Percentiles rank a stretch among this genome's conserved stretches.
Conservation (phyloP, 1,284 basidiomycete species). For the Hortiboletus rubellus region DNA sequence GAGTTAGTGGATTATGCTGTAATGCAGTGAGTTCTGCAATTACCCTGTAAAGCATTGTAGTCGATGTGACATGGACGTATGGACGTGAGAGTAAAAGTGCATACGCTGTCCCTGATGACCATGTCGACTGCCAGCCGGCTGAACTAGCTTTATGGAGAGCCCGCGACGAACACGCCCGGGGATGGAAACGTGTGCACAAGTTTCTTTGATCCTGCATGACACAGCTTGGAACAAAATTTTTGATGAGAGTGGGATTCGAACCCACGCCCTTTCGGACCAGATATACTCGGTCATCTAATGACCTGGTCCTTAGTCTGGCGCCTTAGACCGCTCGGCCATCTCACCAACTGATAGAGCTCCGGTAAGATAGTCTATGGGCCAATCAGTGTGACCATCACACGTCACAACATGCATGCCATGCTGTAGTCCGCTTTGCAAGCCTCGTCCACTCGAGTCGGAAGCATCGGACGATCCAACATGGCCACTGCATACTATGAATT, state of each 20-base stretch:
- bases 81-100: too few species aligned
- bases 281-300: slow-evolving; percentile 40
- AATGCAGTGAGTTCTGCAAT: too few species aligned
- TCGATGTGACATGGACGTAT: too few species aligned
- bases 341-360: slow-evolving; percentile 2
- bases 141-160: too few species aligned
- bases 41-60: too few species aligned
- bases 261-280: slow-evolving; percentile 65
- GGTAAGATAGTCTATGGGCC: rapidly evolving
- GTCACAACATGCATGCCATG: slow-evolving; percentile 20
- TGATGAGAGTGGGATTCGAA: slow-evolving; percentile 67
- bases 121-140: too few species aligned
- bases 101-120: too few species aligned
- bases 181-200: too few species aligned
- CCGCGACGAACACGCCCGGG: too few species aligned
- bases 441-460: slow-evolving; percentile 11
- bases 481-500: slow-evolving; percentile 88
- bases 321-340: slow-evolving; percentile 56
- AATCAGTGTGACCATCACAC: slow-evolving; percentile 21
- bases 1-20: too few species aligned
- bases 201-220: too few species aligned
- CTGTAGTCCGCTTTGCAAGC: slow-evolving; percentile 1
- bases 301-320: slow-evolving; percentile 61
- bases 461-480: slow-evolving; percentile 43
- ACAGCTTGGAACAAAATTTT: background rate